phyloP scores from a whole-genome alignment of 2,329 filamentous ascomycete genomes.

The Colletotrichum sojae region DNA sequence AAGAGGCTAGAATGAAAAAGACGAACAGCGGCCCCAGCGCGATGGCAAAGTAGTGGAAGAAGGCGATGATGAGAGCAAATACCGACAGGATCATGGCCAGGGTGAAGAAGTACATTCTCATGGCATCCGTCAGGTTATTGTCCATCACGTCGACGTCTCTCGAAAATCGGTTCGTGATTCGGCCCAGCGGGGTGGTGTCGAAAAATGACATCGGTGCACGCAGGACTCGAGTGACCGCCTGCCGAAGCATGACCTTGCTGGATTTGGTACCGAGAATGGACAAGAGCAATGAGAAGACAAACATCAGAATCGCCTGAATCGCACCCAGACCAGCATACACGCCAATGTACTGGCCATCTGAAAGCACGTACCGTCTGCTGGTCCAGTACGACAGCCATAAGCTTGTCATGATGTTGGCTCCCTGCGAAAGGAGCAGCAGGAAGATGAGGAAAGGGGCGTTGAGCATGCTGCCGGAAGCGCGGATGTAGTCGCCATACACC shows the following conservation, averaged over 20 bases:
- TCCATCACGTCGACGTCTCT: constrained; percentile 98
- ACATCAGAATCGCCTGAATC: constrained; percentile 81
- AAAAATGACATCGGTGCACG: constrained; percentile 90
- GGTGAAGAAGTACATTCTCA: constrained; percentile 93
- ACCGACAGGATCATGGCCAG: constrained; percentile 86
- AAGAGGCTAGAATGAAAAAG: constrained; percentile 84
- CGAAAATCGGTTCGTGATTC: constrained; percentile 96
- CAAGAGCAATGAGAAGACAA: constrained; percentile 83
- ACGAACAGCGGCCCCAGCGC: constrained; percentile 76
- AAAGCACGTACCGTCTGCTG: constrained; percentile 79
- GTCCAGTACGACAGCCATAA: constrained; percentile 98
- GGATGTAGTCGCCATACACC: constrained; percentile 84
- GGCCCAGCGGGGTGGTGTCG: constrained; percentile 94
- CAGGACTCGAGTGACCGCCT: constrained; percentile 84
- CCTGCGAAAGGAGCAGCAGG: constrained; percentile 81
- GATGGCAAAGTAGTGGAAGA: constrained; percentile 88
- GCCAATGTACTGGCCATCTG: constrained; percentile 80
- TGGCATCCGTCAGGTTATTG: constrained; percentile 88
- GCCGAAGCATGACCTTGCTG: constrained; percentile 84
- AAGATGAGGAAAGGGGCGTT: constrained; percentile 75
- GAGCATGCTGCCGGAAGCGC: constrained; percentile 79
- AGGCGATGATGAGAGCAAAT: constrained; percentile 93
- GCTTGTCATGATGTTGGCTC: constrained; percentile 87
- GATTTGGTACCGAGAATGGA: constrained; percentile 85
- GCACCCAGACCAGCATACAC: constrained; percentile 80